Evolutionary conservation across 1,284 basidiomycete genomes (phyloP).

Genomic region (Marasmius fiardii): DNA sequence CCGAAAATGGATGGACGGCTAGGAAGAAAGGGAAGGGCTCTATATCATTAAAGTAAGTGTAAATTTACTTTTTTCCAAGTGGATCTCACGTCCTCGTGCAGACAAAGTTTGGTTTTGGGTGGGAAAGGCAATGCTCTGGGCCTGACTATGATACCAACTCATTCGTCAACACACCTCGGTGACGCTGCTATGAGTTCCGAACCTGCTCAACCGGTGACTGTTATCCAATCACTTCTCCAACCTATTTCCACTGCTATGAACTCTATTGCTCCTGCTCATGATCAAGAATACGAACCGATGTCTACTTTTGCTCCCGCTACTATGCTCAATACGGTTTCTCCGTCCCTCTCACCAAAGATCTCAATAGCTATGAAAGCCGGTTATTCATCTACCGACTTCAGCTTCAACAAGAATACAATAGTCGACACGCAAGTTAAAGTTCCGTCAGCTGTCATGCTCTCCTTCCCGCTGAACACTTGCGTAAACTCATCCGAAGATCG

Average conservation of each 20-base stretch:
- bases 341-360: not conserved
- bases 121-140: too few relatives aligned
- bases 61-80: not conserved
- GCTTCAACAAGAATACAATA: not conserved
- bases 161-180: not conserved
- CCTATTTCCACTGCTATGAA: not conserved
- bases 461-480: not conserved
- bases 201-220: not conserved
- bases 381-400: too few relatives aligned
- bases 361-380: too few relatives aligned
- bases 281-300: not conserved
- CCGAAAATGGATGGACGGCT: not conserved
- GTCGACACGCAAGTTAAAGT: not conserved
- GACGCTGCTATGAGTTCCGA: not conserved
- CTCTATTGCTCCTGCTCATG: not conserved
- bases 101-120: too few relatives aligned
- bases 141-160: not conserved
- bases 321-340: not conserved
- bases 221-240: not conserved
- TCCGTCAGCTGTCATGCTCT: not conserved
- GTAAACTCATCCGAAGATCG: not conserved
- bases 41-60: not conserved
- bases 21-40: not conserved
- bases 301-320: not conserved
- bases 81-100: not conserved